phyloP scores from a whole-genome alignment of 2,329 filamentous ascomycete species.

The Trichoderma koningii region DNA sequence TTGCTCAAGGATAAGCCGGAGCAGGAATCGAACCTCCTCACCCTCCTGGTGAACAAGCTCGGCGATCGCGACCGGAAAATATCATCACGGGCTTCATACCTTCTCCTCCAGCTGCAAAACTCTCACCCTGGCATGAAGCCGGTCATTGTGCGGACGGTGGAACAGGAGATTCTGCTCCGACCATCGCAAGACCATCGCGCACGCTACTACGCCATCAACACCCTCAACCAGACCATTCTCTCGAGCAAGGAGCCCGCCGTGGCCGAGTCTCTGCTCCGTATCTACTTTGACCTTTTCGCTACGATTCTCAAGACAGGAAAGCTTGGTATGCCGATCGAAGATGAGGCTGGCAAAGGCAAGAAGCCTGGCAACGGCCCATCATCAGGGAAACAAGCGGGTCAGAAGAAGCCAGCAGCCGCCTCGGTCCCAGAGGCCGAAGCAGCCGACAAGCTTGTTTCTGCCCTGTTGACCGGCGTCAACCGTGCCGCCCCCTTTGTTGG shows the following conservation, averaged over 20 bases:
- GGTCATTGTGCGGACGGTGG: conserved; percentile 80
- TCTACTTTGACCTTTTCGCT: conserved; percentile 91
- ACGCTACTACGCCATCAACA: conserved; percentile 95
- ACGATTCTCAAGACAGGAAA: conserved; percentile 68
- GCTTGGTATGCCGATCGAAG: conserved; percentile 45
- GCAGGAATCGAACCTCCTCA: conserved; percentile 90
- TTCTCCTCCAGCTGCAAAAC: conserved; percentile 87
- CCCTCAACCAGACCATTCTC: conserved; percentile 92
- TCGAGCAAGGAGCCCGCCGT: conserved; percentile 80
- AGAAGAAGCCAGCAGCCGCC: conserved; percentile 32
- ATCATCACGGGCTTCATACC: conserved; percentile 86
- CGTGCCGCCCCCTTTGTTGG: conserved; percentile 91
- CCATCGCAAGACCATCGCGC: conserved; percentile 85
- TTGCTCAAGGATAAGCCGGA: conserved; percentile 94
- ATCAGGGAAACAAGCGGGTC: conserved; percentile 30
- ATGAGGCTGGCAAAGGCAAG: conserved; percentile 46
- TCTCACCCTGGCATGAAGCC: conserved; percentile 92
- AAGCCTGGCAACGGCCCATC: conserved; percentile 21
- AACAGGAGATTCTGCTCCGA: conserved; percentile 83
- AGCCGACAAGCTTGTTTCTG: conserved; percentile 88
- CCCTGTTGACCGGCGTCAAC: conserved; percentile 91
- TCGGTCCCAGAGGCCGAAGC: conserved; percentile 64
- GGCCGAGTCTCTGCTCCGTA: conserved; percentile 77
- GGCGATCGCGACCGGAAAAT: conserved; percentile 96
- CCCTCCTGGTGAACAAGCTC: conserved; percentile 92